Evolutionary conservation across 352 stramenopile genomes (phyloP), one percentile per base, ranked within the genome.

Genomic region (Phytophthora pistaciae): DNA sequence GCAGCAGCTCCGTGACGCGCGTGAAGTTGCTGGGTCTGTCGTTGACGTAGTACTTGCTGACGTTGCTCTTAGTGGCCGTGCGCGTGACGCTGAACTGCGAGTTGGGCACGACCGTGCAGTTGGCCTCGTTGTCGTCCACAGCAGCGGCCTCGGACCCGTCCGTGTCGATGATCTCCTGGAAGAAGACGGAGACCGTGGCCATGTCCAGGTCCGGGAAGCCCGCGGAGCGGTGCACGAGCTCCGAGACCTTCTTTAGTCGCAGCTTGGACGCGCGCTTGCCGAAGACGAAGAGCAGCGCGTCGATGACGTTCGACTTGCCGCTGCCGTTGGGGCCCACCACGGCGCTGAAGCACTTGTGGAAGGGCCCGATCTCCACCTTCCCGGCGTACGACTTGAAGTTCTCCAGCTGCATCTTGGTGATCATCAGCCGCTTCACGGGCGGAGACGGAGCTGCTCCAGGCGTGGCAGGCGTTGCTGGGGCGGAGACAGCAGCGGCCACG

Each of bases 381-480:
- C 98, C 98, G 5, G 97, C 98, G 82, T 99, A 99, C 38, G 95
- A 99, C 83, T 99, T 99, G 83, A 99, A 99, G 78, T 99, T 99
- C 79, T 99, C 96, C 53, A 99, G 77, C 75, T 89, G 92, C 91
- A 99, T 99, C 82, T 98, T 99, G 9, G 92, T 98, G 78, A 99
- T 99, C 91, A 99, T 98, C 8, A 99, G 80, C 2, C 97, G 91
- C 68, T 88, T 88, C 36, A 75, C 66, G 5, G 83, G 79, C 50
- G 56, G 25, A 2, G 54, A 1, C 52, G 72, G 68, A 27, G 60
- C 56, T 2, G 56, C 27, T 5, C 57, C 46, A 13, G 60, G 48
- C 8, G 46, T 9, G 5, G 64, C 50, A n/a, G 49, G 48, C 14
- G 56, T 42, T 21, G 13, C 36, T 14, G 36, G 36, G 36, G 11